phyloP scores from a whole-genome alignment of 176 grass and related monocot genomes.

The Otatea glauca region DNA sequence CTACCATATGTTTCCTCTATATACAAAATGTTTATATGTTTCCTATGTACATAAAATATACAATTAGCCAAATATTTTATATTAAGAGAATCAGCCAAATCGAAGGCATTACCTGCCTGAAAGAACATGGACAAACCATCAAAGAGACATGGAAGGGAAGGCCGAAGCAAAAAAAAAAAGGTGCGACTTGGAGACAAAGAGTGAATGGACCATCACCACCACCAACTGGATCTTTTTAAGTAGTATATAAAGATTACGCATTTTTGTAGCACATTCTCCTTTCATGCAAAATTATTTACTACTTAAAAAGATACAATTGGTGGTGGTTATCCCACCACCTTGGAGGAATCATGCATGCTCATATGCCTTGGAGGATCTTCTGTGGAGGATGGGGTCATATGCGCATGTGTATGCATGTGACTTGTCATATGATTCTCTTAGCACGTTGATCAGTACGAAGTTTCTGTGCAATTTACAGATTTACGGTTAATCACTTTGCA shows the following conservation, averaged over 20 bases:
- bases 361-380: not conserved
- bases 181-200: not conserved
- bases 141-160: not conserved
- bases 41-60: not conserved
- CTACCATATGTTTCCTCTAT: not conserved
- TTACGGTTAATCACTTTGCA: not conserved
- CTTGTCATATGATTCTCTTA: not conserved
- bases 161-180: not conserved
- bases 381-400: not conserved
- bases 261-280: not conserved
- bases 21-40: not conserved
- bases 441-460: not conserved
- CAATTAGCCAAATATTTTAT: not conserved
- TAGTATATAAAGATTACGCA: not conserved
- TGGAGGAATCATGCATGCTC: not conserved
- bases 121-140: not conserved
- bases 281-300: not conserved
- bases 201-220: not conserved
- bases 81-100: slow-evolving; percentile 10
- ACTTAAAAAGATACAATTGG: not conserved
- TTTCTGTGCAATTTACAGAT: not conserved
- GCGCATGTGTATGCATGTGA: not conserved
- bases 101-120: not conserved
- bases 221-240: not conserved
- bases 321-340: not conserved